Evolutionary conservation across 2,329 filamentous ascomycete species (phyloP), one percentile per base, ranked within the genome.

Genomic region (Zelopaecilomyces penicillatus): DNA sequence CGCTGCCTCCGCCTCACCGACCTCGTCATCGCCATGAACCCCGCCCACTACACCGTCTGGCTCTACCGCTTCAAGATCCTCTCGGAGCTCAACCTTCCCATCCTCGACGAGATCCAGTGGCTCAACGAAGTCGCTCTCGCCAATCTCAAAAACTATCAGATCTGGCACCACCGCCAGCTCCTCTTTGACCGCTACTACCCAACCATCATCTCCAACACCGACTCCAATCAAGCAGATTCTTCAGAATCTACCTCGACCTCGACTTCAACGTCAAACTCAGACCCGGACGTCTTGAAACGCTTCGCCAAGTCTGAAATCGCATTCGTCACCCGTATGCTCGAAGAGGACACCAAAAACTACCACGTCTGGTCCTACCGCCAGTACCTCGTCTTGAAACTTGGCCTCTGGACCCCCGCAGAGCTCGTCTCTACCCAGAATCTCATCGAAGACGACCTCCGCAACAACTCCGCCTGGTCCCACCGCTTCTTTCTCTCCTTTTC

Each of bases 31-130:
- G 73, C 74, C 48, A 82, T 96, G 76, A 98, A 98, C 65, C 87
- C 93, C 11, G 90, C 93, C 1, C 93, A 98, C 70, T 98, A 98
- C 69, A 98, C 93, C 11, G 91, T 97, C 50, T 98, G 93, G 93
- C 80, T 97, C 26, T 98, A 95, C 71, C 85, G 93, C 50, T 88
- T 90, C 54, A 80, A 83, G 58, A 85, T 84, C 43, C 68, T 97
- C 40, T 76, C 83, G 51, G 73, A 78, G 3, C 71, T 95, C 28
- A 65, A 76, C 39, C 74, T 83, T 39, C 69, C 82, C 44, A 70
- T 93, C 37, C 66, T 71, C 3, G 75, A 83, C 47, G 93, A 98
- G 65, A 73, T 96, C 39, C 69, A 71, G 37, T 98, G 91, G 89
- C 74, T 98, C 42, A 94, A 96, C 65, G 71, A 80, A 8, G 81